These are phyloP conservation scores for Babesia divergens DNA, from an alignment of 169 alveolate species.

Conservation along the genomic window DNA sequence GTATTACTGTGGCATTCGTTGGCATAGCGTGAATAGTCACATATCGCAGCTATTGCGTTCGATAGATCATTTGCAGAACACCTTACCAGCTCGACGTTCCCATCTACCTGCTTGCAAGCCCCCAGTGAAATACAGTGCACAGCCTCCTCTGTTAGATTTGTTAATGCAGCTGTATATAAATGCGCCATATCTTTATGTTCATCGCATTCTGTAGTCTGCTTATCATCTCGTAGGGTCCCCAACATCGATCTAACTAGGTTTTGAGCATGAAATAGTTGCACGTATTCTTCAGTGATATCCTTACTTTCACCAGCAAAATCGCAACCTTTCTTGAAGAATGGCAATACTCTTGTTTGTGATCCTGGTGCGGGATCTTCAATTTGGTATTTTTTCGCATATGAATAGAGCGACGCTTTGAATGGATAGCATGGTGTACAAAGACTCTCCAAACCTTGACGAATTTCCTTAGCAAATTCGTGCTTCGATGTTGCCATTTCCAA, in stretches of 20 bases:
- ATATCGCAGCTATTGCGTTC: not conserved
- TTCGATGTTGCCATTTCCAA: not conserved
- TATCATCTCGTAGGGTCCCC: no score
- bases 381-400: not conserved
- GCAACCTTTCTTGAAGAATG: not conserved
- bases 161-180: no score
- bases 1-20: not conserved
- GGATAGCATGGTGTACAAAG: not conserved
- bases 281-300: not conserved
- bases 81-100: not conserved
- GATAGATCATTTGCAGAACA: slow-evolving; percentile 11
- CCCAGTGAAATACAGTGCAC: slow-evolving; percentile 1
- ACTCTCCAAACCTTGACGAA: not conserved
- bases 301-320: not conserved
- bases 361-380: no score
- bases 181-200: no score
- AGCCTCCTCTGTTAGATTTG: slow-evolving; percentile 4
- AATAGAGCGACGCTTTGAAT: not conserved
- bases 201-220: no score
- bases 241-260: no score
- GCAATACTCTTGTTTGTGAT: not conserved
- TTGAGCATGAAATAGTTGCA: not conserved
- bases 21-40: slow-evolving; percentile 12
- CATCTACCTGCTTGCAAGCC: not conserved
- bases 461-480: not conserved